These are phyloP conservation scores for Pseudonitzschia delicatissima DNA, from an alignment of 108 stramenopile species.

Conservation along the genomic window DNA sequence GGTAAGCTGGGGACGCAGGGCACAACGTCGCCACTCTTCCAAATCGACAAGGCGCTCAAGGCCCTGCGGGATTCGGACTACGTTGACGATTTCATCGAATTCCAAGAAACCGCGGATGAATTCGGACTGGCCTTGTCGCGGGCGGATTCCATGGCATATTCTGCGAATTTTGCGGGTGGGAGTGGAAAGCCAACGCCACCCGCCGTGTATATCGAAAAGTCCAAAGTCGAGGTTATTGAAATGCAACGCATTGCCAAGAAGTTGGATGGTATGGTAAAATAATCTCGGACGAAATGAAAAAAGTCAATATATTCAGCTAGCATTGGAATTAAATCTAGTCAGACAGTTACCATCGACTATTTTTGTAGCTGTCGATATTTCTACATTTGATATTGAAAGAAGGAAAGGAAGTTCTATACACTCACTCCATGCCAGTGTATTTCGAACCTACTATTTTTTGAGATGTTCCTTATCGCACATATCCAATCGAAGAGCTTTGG, in stretches of 20 bases:
- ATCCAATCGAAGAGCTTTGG: slow-evolving; percentile 13
- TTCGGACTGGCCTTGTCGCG: not conserved
- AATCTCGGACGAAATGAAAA: no score
- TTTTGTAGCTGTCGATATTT: no score
- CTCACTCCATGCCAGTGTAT: no score
- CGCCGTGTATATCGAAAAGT: not conserved
- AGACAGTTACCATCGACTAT: no score
- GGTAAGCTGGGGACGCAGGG: not conserved
- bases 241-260: not conserved
- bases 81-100: not conserved
- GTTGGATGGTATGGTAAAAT: no score
- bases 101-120: not conserved
- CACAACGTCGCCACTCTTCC: not conserved
- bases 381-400: no score
- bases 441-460: no score
- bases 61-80: not conserved
- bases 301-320: no score
- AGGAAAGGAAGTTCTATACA: no score
- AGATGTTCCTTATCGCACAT: no score
- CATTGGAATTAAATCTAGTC: no score
- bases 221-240: not conserved
- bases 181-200: not conserved
- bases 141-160: not conserved
- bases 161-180: not conserved
- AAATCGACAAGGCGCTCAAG: not conserved